These are phyloP conservation scores for Hippophae gyantsensis DNA, from an alignment of 306 rosid genomes.

Conservation along the genomic window DNA sequence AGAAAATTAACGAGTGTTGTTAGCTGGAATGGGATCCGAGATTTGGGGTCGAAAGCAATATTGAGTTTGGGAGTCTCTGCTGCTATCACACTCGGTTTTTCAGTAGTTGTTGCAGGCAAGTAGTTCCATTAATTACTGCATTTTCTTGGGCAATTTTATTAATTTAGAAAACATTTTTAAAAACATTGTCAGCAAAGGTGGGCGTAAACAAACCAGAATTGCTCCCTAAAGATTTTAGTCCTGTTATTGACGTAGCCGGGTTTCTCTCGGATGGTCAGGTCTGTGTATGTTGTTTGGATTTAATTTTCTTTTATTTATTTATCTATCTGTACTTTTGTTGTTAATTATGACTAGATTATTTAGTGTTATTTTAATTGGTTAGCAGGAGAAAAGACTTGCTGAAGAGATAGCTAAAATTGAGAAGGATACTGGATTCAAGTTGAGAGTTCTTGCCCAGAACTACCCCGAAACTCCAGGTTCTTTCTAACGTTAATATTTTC, in stretches of 20 bases:
- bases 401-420: slow-evolving; percentile 67
- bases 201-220: slow-evolving; percentile 90
- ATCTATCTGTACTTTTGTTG: neutral
- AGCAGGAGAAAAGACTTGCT: slow-evolving; percentile 65
- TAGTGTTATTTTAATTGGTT: slow-evolving; percentile 6
- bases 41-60: slow-evolving; percentile 31
- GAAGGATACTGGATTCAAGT: slow-evolving; percentile 68
- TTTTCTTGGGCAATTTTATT: neutral
- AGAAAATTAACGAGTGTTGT: too few relatives aligned
- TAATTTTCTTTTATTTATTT: neutral
- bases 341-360: neutral
- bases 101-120: slow-evolving; percentile 59
- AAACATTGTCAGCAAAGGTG: slow-evolving; percentile 51
- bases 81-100: slow-evolving; percentile 52
- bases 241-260: slow-evolving; percentile 95
- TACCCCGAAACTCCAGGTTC: slow-evolving; percentile 88
- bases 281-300: neutral
- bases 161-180: too few relatives aligned
- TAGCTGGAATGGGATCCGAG: slow-evolving; percentile 15
- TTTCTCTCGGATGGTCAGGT: slow-evolving; percentile 98
- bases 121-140: neutral
- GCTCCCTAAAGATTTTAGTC: slow-evolving; percentile 70
- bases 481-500: neutral
- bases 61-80: slow-evolving; percentile 51
- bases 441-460: slow-evolving; percentile 92